Evolutionary conservation across 352 stramenopile genomes (phyloP).

Genomic region (Aphanomyces euteiches): DNA sequence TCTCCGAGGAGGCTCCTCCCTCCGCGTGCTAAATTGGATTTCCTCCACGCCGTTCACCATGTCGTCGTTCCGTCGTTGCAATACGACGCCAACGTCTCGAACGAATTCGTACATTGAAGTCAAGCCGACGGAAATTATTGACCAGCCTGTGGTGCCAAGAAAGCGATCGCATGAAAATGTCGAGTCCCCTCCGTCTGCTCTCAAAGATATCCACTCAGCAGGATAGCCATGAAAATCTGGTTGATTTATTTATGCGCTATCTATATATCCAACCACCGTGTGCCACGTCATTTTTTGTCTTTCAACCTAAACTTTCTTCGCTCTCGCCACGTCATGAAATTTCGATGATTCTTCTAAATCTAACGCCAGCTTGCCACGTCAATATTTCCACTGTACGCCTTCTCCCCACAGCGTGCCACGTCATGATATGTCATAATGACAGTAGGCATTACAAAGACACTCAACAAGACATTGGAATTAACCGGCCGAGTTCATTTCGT

Average conservation of each 20-base stretch:
- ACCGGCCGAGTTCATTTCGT: constrained; percentile 13
- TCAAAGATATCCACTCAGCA: constrained; percentile 1
- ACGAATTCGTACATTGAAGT: constrained; percentile 17
- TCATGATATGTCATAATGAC: background rate
- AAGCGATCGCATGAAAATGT: background rate
- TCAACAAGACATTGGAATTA: background rate
- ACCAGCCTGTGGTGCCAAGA: background rate
- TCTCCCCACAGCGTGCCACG: no score
- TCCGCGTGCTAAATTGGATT: constrained; percentile 7
- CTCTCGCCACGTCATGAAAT: no score
- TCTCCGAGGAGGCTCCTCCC: background rate
- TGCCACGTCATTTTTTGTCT: background rate
- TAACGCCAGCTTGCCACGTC: no score
- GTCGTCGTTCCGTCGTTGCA: constrained; percentile 11
- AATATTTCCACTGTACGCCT: no score
- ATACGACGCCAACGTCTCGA: constrained; percentile 5
- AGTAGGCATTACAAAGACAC: background rate
- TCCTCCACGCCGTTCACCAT: constrained; percentile 5
- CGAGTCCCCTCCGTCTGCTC: background rate
- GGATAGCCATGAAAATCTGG: background rate
- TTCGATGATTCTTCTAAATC: no score
- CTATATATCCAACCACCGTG: constrained; percentile 4
- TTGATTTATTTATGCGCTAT: background rate
- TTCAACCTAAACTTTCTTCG: no score
- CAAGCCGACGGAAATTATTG: constrained; percentile 6